These are phyloP conservation scores for Xylaria intraflava DNA, from an alignment of 495 filamentous ascomycete genomes.

Conservation along the genomic window DNA sequence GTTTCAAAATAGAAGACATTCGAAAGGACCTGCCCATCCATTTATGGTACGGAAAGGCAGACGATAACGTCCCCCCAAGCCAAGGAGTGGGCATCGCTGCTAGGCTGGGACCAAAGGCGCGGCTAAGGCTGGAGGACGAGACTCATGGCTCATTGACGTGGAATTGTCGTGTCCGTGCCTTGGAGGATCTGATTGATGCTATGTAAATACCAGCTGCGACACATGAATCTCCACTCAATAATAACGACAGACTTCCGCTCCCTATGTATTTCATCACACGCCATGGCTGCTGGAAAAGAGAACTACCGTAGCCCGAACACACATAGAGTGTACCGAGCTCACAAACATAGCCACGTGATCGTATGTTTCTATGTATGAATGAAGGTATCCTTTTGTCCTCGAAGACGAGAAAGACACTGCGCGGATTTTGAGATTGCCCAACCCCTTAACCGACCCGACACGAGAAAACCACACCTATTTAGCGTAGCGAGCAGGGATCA, in stretches of 20 bases:
- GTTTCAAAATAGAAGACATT: conserved; percentile 31
- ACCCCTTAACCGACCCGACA: neutral
- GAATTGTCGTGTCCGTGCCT: conserved; percentile 10
- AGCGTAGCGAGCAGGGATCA: no score
- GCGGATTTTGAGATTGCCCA: neutral
- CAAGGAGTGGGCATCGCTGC: conserved; percentile 7
- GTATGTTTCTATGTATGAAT: no score
- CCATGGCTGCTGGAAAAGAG: no score
- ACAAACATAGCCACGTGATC: no score
- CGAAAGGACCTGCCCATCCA: conserved; percentile 17
- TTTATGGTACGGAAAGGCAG: conserved; percentile 33
- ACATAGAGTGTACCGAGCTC: no score
- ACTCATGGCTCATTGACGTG: conserved; percentile 8
- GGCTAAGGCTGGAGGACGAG: conserved; percentile 8
- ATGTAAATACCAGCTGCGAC: conserved; percentile 1
- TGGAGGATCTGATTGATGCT: conserved; percentile 1
- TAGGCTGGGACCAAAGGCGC: conserved; percentile 6
- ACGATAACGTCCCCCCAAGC: conserved; percentile 7
- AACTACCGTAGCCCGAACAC: no score
- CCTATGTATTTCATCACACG: no score
- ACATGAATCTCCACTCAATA: neutral
- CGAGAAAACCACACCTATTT: neutral
- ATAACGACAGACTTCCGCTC: no score
- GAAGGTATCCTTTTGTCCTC: no score
- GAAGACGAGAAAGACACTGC: no score